Evolutionary conservation across 2,329 filamentous ascomycete species (phyloP).

Genomic region (Fonsecaea monophora): DNA sequence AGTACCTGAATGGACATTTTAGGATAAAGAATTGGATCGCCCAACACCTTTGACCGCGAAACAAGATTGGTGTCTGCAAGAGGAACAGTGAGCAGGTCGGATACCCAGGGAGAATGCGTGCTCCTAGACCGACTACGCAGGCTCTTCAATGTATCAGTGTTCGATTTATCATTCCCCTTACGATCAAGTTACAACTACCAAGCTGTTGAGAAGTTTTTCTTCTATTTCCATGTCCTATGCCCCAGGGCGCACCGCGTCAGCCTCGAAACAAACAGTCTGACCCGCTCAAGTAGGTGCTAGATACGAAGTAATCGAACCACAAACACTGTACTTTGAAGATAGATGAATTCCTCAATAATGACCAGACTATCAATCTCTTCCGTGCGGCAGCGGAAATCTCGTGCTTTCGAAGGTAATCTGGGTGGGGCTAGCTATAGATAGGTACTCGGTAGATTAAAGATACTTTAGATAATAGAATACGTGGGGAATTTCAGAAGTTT

Average conservation of each 20-base stretch:
- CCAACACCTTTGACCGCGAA: neutral
- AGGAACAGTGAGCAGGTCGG: neutral
- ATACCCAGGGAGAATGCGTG: neutral
- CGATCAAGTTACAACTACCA: neutral
- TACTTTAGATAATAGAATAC: neutral
- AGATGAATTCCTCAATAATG: neutral
- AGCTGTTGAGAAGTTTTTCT: neutral
- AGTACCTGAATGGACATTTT: constrained; percentile 17
- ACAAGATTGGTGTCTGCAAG: neutral
- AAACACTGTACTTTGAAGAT: neutral
- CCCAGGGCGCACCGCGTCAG: neutral
- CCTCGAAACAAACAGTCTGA: neutral
- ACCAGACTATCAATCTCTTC: neutral
- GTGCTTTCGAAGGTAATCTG: neutral
- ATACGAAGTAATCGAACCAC: neutral
- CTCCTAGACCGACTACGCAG: neutral
- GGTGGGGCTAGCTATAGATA: neutral
- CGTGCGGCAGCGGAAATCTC: neutral
- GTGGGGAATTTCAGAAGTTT: neutral
- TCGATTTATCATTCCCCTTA: neutral
- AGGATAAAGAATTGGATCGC: neutral
- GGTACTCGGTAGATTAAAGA: neutral
- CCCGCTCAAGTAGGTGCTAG: neutral
- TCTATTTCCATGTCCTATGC: neutral
- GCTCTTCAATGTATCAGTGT: neutral